A percentile compares a stretch with the other conserved stretches of the same genome.
Evolutionary conservation across 1,284 basidiomycete genomes (phyloP).

Genomic region (Tylopilus sp.): DNA sequence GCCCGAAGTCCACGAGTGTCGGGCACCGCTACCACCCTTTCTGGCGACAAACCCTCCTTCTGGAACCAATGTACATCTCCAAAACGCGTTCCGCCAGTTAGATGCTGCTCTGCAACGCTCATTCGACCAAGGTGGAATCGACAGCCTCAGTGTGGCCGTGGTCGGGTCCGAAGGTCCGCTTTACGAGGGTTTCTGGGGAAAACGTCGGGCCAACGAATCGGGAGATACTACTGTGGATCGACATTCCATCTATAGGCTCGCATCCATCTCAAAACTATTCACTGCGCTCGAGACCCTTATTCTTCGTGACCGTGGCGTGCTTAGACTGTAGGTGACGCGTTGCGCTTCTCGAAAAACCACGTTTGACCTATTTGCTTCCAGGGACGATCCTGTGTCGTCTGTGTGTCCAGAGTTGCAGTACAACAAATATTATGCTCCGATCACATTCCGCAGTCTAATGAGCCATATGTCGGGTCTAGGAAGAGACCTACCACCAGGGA

Average conservation of each 20-base stretch:
- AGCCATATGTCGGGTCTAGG: slow-evolving; percentile 62
- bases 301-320: slow-evolving; percentile 53
- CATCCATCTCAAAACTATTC: slow-evolving; percentile 62
- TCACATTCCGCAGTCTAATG: slow-evolving; percentile 59
- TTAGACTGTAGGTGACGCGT: slow-evolving; percentile 50
- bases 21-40: slow-evolving; percentile 31
- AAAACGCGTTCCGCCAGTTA: slow-evolving; percentile 21
- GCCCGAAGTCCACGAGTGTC: slow-evolving; percentile 15
- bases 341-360: not conserved
- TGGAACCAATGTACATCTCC: slow-evolving; percentile 19
- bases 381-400: slow-evolving; percentile 36
- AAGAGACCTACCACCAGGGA: slow-evolving; percentile 55
- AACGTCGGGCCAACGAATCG: slow-evolving; percentile 57
- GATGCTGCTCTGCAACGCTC: slow-evolving; percentile 16
- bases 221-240: slow-evolving; percentile 41
- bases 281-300: slow-evolving; percentile 58
- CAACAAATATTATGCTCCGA: slow-evolving; percentile 41
- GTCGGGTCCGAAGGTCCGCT: slow-evolving; percentile 39
- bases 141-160: slow-evolving; percentile 43
- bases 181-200: slow-evolving; percentile 39
- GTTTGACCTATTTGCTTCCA: slow-evolving; percentile 3
- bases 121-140: slow-evolving; percentile 27
- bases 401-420: slow-evolving; percentile 34
- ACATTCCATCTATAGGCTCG: slow-evolving; percentile 60
- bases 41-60: slow-evolving; percentile 27